Evolutionary conservation across 106 monocot genomes (phyloP), one percentile per base, ranked within the genome.

Genomic region (Dactylorhiza incarnata): DNA sequence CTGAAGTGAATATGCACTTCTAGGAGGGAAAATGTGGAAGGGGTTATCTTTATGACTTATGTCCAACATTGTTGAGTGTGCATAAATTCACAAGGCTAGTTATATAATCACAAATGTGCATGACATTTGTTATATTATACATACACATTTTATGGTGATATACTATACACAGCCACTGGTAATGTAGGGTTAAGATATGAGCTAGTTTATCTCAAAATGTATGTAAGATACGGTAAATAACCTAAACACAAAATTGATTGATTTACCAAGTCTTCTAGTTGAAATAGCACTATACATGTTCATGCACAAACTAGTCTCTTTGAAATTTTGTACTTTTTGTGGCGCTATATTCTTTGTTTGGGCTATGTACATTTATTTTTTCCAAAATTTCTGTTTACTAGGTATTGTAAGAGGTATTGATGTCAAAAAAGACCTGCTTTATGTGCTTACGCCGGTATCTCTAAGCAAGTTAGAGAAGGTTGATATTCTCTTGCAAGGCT

Each of bases 361-460:
- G 62, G 15, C 6, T 1, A 1, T 23, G 7, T 20, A 37, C 15
- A 4, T 58, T 67, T 49, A 9, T 8, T 14, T 79, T 45, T 17
- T 22, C 15, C 63, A 7, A 58, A 45, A 15, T 55, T 26, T 73
- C 6, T 49, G 16, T 83, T 23, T 9, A 71, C 43, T 84, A 96
- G 95, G 95, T 69, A 96, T 96, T 45, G 87, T 96, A 23, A 86
- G 95, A 84, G 90, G 87, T 15, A 70, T 93, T 50, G 93, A 96
- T 79, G 54, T 80, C 20, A 78, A 70, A 22, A 87, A 80, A 68
- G 87, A 80, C 56, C 49, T 89, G 17, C 67, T 93, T 14, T 96
- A 93, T 78, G 73, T 96, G 51, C 85, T 96, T 20, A 96, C 95
- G 25, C 95, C 95, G 74, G 84, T 96, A 74, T 78, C 85, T 67